Evolutionary conservation across 108 stramenopile genomes (phyloP), one percentile per base, ranked within the genome.

Genomic region (Epithemia pelagica): DNA sequence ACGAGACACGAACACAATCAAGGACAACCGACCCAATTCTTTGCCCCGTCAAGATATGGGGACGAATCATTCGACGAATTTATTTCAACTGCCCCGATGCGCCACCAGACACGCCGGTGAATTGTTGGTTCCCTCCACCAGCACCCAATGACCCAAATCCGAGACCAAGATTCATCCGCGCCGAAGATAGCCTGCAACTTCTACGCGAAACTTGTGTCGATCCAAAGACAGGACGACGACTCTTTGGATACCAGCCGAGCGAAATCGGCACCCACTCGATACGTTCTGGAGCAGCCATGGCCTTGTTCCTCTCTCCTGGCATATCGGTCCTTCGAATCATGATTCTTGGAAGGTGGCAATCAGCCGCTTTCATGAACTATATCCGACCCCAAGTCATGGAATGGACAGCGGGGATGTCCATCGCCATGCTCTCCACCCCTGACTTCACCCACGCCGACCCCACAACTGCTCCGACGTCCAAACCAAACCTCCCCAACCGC

Each of bases 251-350:
- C 24, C 21, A 29, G 8, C 27, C 61, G 20, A 30, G 20, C 24
- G 61, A 61, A 18, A 28, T 61, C 21, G 61, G 61, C 3, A 61
- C 26, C 2, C 61, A 30, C 61, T 61, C 61, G 5, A 2, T 61
- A 5, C 27, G 61, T 28, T 61, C 61, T 10, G 61, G 61, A 5
- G 61, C 61, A 27, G 61, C 61, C 26, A 61, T 61, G 61, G 61
- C 61, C 5, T 18, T 61, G 10, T 46, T 46, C 37, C 37, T 46
- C 37, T 5, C 37, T 10, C n/a, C n/a, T n/a, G 10, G 15, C 5
- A 46, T 10, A 5, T 46, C 37, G 15, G 15, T 46, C 37, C 15
- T 46, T 5, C 5, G 10, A 15, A 46, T 46, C 15, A 46, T 46
- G 37, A 46, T 46, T 15, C 15, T 46, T 5, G 37, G 37, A 5